Base-by-base conservation (phyloP, 1,139 yeast species). In the Yamadazyma jaroonii region DNA sequence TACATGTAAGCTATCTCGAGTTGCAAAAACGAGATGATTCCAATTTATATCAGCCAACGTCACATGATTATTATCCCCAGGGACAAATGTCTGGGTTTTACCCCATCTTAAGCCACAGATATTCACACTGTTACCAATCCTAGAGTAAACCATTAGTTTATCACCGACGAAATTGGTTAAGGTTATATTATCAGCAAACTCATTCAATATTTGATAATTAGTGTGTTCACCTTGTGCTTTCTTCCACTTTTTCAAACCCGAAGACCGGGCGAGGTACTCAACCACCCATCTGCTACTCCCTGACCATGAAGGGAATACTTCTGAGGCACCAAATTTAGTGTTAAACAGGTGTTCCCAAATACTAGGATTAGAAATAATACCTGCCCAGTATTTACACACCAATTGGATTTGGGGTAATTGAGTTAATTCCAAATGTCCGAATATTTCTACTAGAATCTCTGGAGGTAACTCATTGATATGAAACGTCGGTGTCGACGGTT, bases 331-430 rank as follows among this genome's bases (percentile, higher is more conserved):
- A 46, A 75, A 75, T 38, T 66, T 67, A 20, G 65, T 51, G 20
- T 61, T 57, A 49, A 83, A 81, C 14, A 83, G 67, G 38, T 68
- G 70, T 49, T 71, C 70, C 90, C 90, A 83, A 6, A 82, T 68
- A 35, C 72, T 73, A 43, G 75, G 75, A 52, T 81, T 82, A 42
- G 70, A 69, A 4, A 81, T 71, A 5, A 79, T 66, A 31, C 53
- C 50, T 40, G 73, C 59, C 75, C 87, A 78, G 13, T 62, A 53
- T 30, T 59, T 67, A 48, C 87, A 81, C 3, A 82, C 84, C 31
- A 69, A 57, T 23, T 81, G 67, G 13, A 79, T 53, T 17, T 60
- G 59, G 37, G 65, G 61, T 30, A 83, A 62, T 35, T 81, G 79
- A 9, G 64, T 54, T 3, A 83, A 78, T 36, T 81, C 85, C 12